Evolutionary conservation across 2,329 filamentous ascomycete genomes (phyloP).

Genomic region (Thelonectria olida): DNA sequence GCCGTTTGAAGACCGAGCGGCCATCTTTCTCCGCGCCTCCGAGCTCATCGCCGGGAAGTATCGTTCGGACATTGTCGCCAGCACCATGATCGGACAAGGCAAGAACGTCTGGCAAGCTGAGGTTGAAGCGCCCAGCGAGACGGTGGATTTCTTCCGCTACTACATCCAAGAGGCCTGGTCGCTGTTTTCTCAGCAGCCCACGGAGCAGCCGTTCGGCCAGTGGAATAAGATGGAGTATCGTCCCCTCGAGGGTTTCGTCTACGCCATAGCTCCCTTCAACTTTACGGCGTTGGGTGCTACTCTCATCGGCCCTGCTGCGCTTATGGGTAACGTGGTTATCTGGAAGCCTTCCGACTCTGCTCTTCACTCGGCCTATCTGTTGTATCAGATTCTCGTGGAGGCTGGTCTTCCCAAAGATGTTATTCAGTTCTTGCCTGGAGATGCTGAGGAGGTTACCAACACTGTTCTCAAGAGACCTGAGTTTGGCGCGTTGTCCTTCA

Average conservation of each 20-base stretch:
- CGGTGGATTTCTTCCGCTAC: slow-evolving; percentile 48
- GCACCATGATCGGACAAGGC: slow-evolving; percentile 33
- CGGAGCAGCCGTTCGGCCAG: slow-evolving; percentile 10
- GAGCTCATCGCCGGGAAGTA: slow-evolving; percentile 33
- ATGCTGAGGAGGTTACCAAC: slow-evolving; percentile 48
- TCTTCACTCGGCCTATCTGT: slow-evolving; percentile 46
- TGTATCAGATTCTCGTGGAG: slow-evolving; percentile 52
- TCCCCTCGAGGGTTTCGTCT: slow-evolving; percentile 53
- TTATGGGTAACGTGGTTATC: slow-evolving; percentile 53
- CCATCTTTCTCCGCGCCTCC: slow-evolving; percentile 29
- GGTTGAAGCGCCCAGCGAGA: slow-evolving; percentile 29
- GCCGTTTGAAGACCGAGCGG: slow-evolving; percentile 27
- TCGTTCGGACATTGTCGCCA: slow-evolving; percentile 28
- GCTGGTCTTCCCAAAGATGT: slow-evolving; percentile 50
- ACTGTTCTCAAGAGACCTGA: slow-evolving; percentile 46
- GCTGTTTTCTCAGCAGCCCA: slow-evolving; percentile 24
- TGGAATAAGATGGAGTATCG: slow-evolving; percentile 45
- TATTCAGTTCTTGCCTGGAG: slow-evolving; percentile 50
- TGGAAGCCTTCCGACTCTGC: slow-evolving; percentile 51
- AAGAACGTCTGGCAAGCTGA: slow-evolving; percentile 35
- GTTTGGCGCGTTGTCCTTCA: slow-evolving; percentile 49
- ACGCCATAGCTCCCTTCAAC: slow-evolving; percentile 53
- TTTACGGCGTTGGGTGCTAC: slow-evolving; percentile 52
- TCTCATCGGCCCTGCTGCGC: slow-evolving; percentile 45
- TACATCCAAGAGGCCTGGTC: slow-evolving; percentile 32